Base-by-base conservation (phyloP, 176 grass and related monocot species). In the Otatea glauca region DNA sequence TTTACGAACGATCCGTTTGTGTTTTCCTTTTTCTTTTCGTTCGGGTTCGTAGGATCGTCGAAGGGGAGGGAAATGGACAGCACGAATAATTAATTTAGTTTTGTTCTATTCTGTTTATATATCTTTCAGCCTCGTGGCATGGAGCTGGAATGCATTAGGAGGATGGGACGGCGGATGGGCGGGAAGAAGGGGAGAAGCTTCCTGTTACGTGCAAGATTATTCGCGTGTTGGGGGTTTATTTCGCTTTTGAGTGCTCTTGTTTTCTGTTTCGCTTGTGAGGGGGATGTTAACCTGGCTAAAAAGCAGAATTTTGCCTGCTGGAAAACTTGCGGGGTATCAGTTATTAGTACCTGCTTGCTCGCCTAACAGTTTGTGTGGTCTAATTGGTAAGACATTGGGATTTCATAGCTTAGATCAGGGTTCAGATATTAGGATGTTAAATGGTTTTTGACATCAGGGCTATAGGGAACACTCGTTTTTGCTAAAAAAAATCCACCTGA, bases 111-210 rank as follows among this genome's bases (percentile, higher is more conserved):
- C 29, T 29, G 29, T 29, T 29, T 29, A 29, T 29, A 29, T 77
- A 80, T 85, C 62, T 89, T 64, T 83, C 86, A 83, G 61, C 85
- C 85, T 88, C 63, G 24, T 16, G 75, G 89, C 85, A 68, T 21
- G 70, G 38, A 91, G 89, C 89, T 91, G 89, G 85, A 76, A 53
- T 71, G 89, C 89, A 91, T 88, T 80, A 39, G 70, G 69, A 51
- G 42, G 53, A 47, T 85, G 80, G 81, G 81, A 76, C 89, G 84
- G 2, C 18, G 54, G 80, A 84, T 87, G 80, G 75, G 70, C n/a
- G n/a, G 83, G 80, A 82, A 67, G 62, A 37, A 80, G 68, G 69
- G 70, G 42, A 24, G 88, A 90, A 90, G 79, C 88, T 86, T 90
- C 88, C 83, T 24, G n/a, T 35, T 62, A 63, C 29, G 37, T 20